Percentiles rank a stretch among this genome's conserved stretches.
These are phyloP conservation scores for Skeletonema grethae DNA, from an alignment of 108 stramenopile species.

Conservation along the genomic window DNA sequence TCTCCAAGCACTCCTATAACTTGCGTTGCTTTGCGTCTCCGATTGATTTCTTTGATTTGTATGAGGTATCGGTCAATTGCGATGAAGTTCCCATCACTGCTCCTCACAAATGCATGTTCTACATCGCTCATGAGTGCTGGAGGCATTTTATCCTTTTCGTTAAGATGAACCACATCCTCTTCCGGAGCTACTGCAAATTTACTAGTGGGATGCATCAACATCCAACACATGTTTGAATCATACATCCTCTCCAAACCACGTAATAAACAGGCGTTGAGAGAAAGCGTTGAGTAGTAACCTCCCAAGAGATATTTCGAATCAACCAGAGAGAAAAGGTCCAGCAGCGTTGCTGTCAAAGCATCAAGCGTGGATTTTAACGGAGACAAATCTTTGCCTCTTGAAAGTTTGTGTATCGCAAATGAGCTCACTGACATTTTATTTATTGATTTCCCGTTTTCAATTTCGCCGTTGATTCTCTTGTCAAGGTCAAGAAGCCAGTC, in stretches of 20 bases:
- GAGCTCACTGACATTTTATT: slow-evolving; percentile 18
- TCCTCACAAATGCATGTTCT: slow-evolving; percentile 47
- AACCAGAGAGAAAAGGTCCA: slow-evolving; percentile 46
- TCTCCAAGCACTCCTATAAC: slow-evolving; percentile 44
- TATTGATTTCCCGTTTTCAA: slow-evolving; percentile 12
- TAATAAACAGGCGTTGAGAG: slow-evolving; percentile 48
- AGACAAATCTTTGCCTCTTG: slow-evolving; percentile 23
- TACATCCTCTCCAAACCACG: slow-evolving; percentile 47
- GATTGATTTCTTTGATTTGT: not conserved
- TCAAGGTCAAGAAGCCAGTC: slow-evolving; percentile 40
- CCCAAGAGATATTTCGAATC: slow-evolving; percentile 48
- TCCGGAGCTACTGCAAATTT: slow-evolving; percentile 30
- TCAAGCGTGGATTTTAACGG: slow-evolving; percentile 24
- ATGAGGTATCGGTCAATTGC: slow-evolving; percentile 47
- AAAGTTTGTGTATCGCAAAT: slow-evolving; percentile 21
- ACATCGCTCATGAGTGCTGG: slow-evolving; percentile 50
- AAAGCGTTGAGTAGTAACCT: slow-evolving; percentile 45
- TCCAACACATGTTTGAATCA: slow-evolving; percentile 53
- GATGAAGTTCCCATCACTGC: slow-evolving; percentile 41
- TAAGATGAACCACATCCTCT: slow-evolving; percentile 20
- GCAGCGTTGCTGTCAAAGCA: slow-evolving; percentile 34
- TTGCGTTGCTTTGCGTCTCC: not conserved
- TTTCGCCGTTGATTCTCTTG: slow-evolving; percentile 7
- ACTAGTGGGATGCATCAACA: slow-evolving; percentile 43
- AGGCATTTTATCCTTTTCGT: slow-evolving; percentile 23